Base-by-base conservation (phyloP, 2,329 filamentous ascomycete species). In the Fusarium ambrosium region DNA sequence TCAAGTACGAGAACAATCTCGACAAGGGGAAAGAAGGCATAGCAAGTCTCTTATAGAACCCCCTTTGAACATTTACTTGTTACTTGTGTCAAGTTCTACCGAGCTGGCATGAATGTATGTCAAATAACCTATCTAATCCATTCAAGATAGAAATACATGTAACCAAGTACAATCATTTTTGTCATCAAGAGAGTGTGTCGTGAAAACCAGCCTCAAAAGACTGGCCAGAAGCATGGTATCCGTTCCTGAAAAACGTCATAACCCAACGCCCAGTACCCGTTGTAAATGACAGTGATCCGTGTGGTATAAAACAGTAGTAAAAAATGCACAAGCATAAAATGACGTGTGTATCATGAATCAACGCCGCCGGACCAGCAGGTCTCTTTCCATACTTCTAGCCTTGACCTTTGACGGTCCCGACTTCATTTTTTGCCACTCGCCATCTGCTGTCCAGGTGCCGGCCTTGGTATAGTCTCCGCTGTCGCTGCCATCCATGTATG, bases 381-480 rank as follows among this genome's bases (percentile, higher is more conserved):
- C 72, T 11, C 70, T 72, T 24, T 72, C 77, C n/a, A 73, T n/a
- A 16, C 77, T 75, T 53, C 81, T 76, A 24, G 70, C 67, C 73
- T 79, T 81, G 41, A 87, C 79, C 76, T 80, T 86, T 1, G 89
- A 90, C 16, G 92, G 89, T 0, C 92, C 93, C 2, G 87, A 78
- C 76, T 86, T 81, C 92, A 94, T 94, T 29, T 89, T 81, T 51
- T 85, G 84, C 94, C 94, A 96, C 37, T 87, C 85, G 1, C 92
- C 90, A 62, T 92, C 87, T 1, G 79, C 82, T 27, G 87, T 87
- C 94, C 94, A 96, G 13, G 86, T 88, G 1, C 93, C 94, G 0
- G 94, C 94, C 82, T 91, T 93, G 16, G 92, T 94, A 78, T 94
- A 96, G 80, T 96, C 94, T 27, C 87, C 91, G 43, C 87, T 87